Conservation (phyloP, 257 asterid species). For the Paulownia fortunei region DNA sequence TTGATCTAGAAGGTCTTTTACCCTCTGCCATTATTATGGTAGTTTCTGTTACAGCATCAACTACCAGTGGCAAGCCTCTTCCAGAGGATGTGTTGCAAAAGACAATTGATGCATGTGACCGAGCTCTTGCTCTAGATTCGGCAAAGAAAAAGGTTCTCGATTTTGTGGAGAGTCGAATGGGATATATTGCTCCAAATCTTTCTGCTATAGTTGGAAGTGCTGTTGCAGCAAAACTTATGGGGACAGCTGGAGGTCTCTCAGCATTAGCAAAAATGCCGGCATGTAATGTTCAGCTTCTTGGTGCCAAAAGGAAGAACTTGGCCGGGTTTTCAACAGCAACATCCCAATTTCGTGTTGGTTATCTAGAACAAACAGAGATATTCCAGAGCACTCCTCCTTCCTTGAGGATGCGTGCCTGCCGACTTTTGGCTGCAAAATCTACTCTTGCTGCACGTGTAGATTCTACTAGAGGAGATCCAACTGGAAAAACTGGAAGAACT, state of each 20-base stretch:
- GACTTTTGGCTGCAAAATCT: slow-evolving; percentile 91
- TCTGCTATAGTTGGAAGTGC: slow-evolving; percentile 97
- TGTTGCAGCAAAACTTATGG: slow-evolving; percentile 97
- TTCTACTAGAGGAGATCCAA: slow-evolving; percentile 81
- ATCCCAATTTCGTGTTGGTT: slow-evolving; percentile 89
- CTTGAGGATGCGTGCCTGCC: slow-evolving; percentile 87
- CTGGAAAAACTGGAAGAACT: slow-evolving; percentile 82
- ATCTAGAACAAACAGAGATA: slow-evolving; percentile 83
- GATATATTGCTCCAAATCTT: slow-evolving; percentile 93
- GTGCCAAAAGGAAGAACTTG: slow-evolving; percentile 86
- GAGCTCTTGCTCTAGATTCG: slow-evolving; percentile 82
- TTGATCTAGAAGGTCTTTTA: slow-evolving; percentile 93
- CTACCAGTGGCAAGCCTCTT: slow-evolving; percentile 98
- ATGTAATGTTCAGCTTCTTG: slow-evolving; percentile 96
- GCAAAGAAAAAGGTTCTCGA: slow-evolving; percentile 93
- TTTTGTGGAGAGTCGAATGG: slow-evolving; percentile 97
- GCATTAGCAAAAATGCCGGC: slow-evolving; percentile 97
- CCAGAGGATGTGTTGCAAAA: slow-evolving; percentile 87
- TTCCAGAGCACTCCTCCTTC: slow-evolving; percentile 94
- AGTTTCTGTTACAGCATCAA: slow-evolving; percentile 94
- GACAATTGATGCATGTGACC: slow-evolving; percentile 88
- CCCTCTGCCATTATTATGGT: slow-evolving; percentile 98
- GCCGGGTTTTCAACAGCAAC: slow-evolving; percentile 97
- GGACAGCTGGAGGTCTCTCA: slow-evolving; percentile 95
- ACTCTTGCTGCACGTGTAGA: slow-evolving; percentile 98